A percentile compares a stretch with the other conserved stretches of the same genome.
Conservation (phyloP, 345 rosid species). For the Eucalyptus marginata region DNA sequence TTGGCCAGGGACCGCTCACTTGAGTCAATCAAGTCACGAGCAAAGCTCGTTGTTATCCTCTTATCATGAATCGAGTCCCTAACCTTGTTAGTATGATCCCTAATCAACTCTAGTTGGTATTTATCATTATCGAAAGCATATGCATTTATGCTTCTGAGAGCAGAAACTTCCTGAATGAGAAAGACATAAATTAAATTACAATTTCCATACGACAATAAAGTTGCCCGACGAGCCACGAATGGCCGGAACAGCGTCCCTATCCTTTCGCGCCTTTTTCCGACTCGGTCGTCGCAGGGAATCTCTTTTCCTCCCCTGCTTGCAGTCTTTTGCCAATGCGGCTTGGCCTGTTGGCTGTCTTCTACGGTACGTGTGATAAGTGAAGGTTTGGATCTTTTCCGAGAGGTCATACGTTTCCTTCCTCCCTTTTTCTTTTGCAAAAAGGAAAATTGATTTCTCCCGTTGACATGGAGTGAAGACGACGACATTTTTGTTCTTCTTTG, state of each 20-base stretch:
- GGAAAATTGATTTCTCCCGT: not conserved
- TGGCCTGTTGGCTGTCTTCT: no score
- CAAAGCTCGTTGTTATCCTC: no score
- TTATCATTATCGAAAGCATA: no score
- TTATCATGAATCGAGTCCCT: no score
- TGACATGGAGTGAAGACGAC: not conserved
- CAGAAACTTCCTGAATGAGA: no score
- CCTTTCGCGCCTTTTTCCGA: not conserved
- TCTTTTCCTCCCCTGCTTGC: not conserved
- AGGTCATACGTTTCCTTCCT: not conserved
- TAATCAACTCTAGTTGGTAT: no score
- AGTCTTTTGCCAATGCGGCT: no score
- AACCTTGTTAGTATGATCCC: no score
- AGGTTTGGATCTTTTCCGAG: not conserved
- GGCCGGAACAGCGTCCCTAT: not conserved
- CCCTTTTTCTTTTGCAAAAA: not conserved
- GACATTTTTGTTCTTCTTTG: not conserved
- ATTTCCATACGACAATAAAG: not conserved
- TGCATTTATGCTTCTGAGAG: no score
- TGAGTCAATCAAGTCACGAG: no score
- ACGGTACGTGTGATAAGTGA: not conserved
- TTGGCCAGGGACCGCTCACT: no score
- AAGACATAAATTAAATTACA: not conserved
- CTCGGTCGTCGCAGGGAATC: not conserved
- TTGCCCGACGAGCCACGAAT: not conserved